These are phyloP conservation scores for Zostera marina DNA, from an alignment of 116 monocot species.

Conservation along the genomic window DNA sequence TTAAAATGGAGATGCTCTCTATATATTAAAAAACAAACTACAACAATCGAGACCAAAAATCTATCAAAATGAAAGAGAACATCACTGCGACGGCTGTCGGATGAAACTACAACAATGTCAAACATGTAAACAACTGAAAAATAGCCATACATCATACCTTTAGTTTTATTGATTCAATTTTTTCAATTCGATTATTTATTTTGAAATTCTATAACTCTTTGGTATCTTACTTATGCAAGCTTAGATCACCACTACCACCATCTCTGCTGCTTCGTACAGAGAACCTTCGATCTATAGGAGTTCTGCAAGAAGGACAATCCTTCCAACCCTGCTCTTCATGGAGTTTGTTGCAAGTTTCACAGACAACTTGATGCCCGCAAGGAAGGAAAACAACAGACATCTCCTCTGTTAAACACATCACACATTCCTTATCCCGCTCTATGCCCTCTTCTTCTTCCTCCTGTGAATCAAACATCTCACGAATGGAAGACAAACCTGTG, in stretches of 20 bases:
- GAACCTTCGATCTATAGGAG: conserved; percentile 34
- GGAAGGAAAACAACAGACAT: conserved; percentile 47
- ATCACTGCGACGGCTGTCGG: too few species aligned
- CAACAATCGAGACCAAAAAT: too few species aligned
- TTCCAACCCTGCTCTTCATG: conserved; percentile 44
- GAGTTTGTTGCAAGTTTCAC: conserved; percentile 32
- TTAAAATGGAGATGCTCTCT: too few species aligned
- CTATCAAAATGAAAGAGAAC: too few species aligned
- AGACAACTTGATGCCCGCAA: conserved; percentile 53
- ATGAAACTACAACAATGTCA: too few species aligned
- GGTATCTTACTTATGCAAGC: not conserved
- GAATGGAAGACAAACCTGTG: not conserved
- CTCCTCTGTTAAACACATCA: conserved; percentile 49
- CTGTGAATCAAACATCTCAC: conserved; percentile 5
- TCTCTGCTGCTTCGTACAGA: conserved; percentile 8
- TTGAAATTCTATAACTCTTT: too few species aligned
- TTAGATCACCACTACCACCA: conserved; percentile 8
- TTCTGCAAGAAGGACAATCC: conserved; percentile 50
- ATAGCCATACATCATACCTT: too few species aligned
- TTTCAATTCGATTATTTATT: too few species aligned
- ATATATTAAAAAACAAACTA: too few species aligned
- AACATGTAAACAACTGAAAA: too few species aligned
- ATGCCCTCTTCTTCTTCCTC: conserved; percentile 14
- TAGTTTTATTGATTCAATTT: too few species aligned
- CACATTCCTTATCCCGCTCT: conserved; percentile 39